Percentiles rank a stretch among this genome's conserved stretches.
Evolutionary conservation across 192 early-diverging fungal species (phyloP).

Genomic region (Coemansia sp.): DNA sequence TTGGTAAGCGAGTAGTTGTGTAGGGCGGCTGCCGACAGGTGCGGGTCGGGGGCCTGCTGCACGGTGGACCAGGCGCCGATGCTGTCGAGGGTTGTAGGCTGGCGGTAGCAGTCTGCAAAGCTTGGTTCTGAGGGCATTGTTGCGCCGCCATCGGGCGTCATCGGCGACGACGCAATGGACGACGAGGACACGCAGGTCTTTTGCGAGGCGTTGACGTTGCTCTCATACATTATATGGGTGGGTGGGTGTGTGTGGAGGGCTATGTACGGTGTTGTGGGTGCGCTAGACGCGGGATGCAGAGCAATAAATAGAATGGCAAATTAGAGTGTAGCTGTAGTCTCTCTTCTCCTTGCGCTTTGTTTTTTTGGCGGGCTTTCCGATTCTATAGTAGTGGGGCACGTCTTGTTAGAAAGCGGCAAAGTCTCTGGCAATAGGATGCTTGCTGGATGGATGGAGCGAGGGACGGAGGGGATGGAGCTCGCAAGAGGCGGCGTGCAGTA

Average conservation of each 20-base stretch:
- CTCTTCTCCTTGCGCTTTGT: too few relatives aligned
- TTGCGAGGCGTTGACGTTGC: conserved; percentile 20
- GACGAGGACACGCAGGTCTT: conserved; percentile 31
- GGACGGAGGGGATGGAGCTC: too few relatives aligned
- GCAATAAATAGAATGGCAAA: conserved; percentile 10
- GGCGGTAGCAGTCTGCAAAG: conserved; percentile 16
- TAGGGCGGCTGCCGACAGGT: too few relatives aligned
- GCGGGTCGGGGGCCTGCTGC: conserved; percentile 20
- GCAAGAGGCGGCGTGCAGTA: too few relatives aligned
- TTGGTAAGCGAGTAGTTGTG: too few relatives aligned
- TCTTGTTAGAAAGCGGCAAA: too few relatives aligned
- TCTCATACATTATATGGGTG: conserved; percentile 18
- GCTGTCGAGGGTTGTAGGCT: conserved; percentile 33
- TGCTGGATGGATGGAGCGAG: too few relatives aligned
- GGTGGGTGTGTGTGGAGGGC: background rate
- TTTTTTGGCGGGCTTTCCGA: too few relatives aligned
- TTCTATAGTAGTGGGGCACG: too few relatives aligned
- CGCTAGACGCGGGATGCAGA: conserved; percentile 1
- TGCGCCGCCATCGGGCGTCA: conserved; percentile 32
- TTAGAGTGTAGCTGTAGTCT: too few relatives aligned
- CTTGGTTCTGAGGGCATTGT: conserved; percentile 16
- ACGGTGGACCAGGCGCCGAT: conserved; percentile 47
- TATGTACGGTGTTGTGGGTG: conserved; percentile 1
- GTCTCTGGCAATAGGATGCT: too few relatives aligned
- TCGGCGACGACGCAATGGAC: conserved; percentile 32